Conservation (phyloP, 2,329 filamentous ascomycete genomes). For the Pochonia chlamydosporia region DNA sequence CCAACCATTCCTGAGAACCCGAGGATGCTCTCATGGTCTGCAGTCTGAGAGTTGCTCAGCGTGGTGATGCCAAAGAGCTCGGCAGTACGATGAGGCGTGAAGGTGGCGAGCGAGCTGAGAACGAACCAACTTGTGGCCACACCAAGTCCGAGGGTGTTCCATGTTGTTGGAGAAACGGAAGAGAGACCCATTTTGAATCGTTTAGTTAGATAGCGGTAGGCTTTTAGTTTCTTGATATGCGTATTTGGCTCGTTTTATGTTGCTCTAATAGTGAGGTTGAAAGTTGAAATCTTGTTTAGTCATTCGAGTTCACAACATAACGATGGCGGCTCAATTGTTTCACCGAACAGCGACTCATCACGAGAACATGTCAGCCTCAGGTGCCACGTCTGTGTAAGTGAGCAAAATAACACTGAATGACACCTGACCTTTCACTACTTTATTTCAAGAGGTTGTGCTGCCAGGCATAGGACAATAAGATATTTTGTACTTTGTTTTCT, state of each 20-base stretch:
- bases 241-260: not conserved
- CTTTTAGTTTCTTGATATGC: not conserved
- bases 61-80: conserved; percentile 12
- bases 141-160: conserved; percentile 15
- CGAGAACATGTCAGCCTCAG: not conserved
- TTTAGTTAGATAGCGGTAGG: not conserved
- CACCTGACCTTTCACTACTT: too few species aligned
- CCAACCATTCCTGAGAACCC: conserved; percentile 8
- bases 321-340: not conserved
- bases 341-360: not conserved
- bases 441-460: too few species aligned
- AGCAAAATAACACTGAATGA: too few species aligned
- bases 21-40: not conserved
- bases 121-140: conserved; percentile 12
- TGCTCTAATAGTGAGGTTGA: not conserved
- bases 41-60: not conserved
- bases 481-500: too few species aligned
- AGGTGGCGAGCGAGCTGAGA: conserved; percentile 10
- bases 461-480: too few species aligned
- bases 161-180: conserved; percentile 10
- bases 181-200: not conserved
- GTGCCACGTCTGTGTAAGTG: too few species aligned
- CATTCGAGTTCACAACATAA: too few species aligned
- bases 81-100: conserved; percentile 8
- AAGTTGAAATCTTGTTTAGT: not conserved